Base-by-base conservation (phyloP, 441 rosid species). In the Corymbia calophylla region DNA sequence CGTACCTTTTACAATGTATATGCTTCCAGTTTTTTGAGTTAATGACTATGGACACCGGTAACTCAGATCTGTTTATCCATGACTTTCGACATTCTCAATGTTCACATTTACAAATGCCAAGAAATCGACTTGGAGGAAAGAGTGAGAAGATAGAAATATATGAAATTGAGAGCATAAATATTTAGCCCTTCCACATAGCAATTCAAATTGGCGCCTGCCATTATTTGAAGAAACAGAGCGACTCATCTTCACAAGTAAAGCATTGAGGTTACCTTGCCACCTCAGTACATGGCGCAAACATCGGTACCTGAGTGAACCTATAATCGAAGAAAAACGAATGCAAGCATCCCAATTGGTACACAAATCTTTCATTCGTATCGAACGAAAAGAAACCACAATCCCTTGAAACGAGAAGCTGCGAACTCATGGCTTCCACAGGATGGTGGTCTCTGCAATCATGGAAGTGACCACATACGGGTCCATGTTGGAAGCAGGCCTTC, bases 401-500 rank as follows among this genome's bases (percentile, higher is more conserved):
- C 55, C 66, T 21, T 32, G 29, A 60, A 47, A 17, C 29, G 68
- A 86, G 49, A 21, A 86, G 49, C 66, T 19, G 53, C 58, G 32
- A 64, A 53, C 62, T 95, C 89, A 94, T 91, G 97, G 97, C 11
- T 92, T 93, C 95, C 94, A 92, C 66, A 95, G 92, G 92, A 95
- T 81, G 85, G 97, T 95, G 90, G 96, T 95, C 88, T 95, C 96
- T 14, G 96, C 97, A 87, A 95, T 93, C 97, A 94, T 95, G 87
- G 97, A 95, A 64, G 97, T 94, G 7, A 95, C 96, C 18, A 94
- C 90, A 86, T 95, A 95, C 3, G 96, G 97, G 58, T 95, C 96
- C 95, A 95, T 95, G 93, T 95, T 95, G 4, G 97, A 95, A 86
- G 97, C 96, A n/a, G 97, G 97, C 94, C 97, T 94, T 90, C 97